Evolutionary conservation across 768 basidiomycete species (phyloP), one percentile per base, ranked within the genome.

Genomic region (Rhizopogon vinicolor): DNA sequence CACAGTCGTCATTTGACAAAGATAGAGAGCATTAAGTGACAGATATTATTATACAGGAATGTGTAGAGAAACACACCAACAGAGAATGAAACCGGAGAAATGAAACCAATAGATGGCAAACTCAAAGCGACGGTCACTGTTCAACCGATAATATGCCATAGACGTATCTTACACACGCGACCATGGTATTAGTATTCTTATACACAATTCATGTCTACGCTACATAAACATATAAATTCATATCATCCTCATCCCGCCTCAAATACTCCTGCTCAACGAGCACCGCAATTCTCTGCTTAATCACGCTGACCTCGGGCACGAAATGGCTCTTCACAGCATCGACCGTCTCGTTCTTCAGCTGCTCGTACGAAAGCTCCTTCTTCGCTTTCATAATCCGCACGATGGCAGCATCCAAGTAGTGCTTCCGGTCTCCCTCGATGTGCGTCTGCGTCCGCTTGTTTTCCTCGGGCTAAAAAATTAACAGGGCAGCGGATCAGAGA

Each of bases 381-480:
- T 84, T 82, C 2, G 84, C 86, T 69, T 98, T 98, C 93, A 98
- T 95, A 64, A 96, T 85, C 6, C 97, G 86, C 35, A 99, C 96
- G 62, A 99, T 95, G 19, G 95, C 95, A 0, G 94, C 93, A 61
- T 98, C 93, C 12, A 99, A 77, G 56, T 87, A 85, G 63, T 86
- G 81, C 58, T 87, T 86, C 57, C 97, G 84, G 69, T 98, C 93
- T 33, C 86, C 84, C 60, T 95, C 90, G 40, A 99, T 92, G 43
- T 87, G 81, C 2, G 78, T 80, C 63, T 92, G 91, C 5, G 93
- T 95, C 54, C 84, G 82, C 56, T 82, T 80, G 22, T 87, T 82
- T 72, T 99, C 96, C 65, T 98, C 95, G 40, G 83, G 79, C 93
- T 93, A 60, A 16, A 22, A 22, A 22, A 16, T 18, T 2, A 7